Evolutionary conservation across 345 rosid species (phyloP).

Genomic region (Bruguiera sexangula): DNA sequence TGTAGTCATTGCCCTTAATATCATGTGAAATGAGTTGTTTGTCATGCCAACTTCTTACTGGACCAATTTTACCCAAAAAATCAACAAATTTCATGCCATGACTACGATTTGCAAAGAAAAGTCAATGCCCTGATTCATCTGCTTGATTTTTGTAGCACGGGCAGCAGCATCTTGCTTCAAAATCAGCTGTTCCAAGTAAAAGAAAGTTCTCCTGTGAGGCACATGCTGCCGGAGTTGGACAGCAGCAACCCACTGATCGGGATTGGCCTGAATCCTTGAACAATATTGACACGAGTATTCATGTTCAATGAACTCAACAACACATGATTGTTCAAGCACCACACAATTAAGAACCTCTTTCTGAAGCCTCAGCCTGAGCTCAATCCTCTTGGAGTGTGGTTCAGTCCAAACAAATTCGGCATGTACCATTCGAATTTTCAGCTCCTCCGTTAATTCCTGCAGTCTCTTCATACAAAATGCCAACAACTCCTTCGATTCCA

Average conservation of each 20-base stretch:
- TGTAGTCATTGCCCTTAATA: conserved; percentile 44
- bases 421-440: conserved; percentile 28
- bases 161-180: conserved; percentile 55
- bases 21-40: conserved; percentile 58
- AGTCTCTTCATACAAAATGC: conserved; percentile 39
- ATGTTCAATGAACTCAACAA: conserved; percentile 25
- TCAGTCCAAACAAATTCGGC: conserved; percentile 60
- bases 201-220: conserved; percentile 52
- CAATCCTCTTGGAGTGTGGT: conserved; percentile 57
- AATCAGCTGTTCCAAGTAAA: conserved; percentile 52
- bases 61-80: conserved; percentile 48
- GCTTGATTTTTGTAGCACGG: conserved; percentile 49
- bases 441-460: conserved; percentile 24
- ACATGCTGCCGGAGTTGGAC: conserved; percentile 73
- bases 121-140: conserved; percentile 58
- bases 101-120: conserved; percentile 58
- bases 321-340: conserved; percentile 28
- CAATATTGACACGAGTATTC: conserved; percentile 33
- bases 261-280: conserved; percentile 49
- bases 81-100: conserved; percentile 50
- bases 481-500: conserved; percentile 49
- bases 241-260: conserved; percentile 59
- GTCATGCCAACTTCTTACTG: conserved; percentile 37
- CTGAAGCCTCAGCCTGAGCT: conserved; percentile 28
- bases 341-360: conserved; percentile 35